Percentiles rank a stretch among this genome's conserved stretches.
These are phyloP conservation scores for Picochlorum sp. DNA, from an alignment of 139 green algal species.

Conservation along the genomic window DNA sequence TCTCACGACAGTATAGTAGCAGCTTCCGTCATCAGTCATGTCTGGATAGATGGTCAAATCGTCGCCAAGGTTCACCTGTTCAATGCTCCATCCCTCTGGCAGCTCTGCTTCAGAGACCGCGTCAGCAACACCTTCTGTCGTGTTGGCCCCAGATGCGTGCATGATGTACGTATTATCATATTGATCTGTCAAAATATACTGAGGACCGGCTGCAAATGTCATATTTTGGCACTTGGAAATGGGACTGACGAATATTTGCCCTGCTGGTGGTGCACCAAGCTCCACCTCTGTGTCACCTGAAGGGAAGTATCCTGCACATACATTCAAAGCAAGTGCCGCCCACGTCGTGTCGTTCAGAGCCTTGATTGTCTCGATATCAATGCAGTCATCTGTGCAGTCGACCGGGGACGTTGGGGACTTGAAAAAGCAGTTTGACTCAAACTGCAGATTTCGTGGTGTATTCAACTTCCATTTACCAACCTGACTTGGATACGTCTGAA, in stretches of 20 bases:
- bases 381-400: constrained; percentile 1
- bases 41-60: constrained; percentile 11
- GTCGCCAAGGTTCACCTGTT: neutral
- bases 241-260: neutral
- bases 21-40: constrained; percentile 2
- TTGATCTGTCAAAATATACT: constrained; percentile 7
- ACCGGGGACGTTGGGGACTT: neutral
- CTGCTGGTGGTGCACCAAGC: neutral
- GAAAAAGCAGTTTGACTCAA: constrained; percentile 13
- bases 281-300: neutral
- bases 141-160: constrained; percentile 10
- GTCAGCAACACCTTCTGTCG: constrained; percentile 2
- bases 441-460: constrained; percentile 10
- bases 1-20: constrained; percentile 10
- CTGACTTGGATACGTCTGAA: constrained; percentile 6
- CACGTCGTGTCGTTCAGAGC: constrained; percentile 8
- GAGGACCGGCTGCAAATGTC: neutral
- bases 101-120: neutral
- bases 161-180: constrained; percentile 12
- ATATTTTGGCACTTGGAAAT: constrained; percentile 15
- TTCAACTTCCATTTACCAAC: constrained; percentile 3
- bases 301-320: constrained; percentile 3
- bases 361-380: neutral
- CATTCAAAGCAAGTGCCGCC: neutral
- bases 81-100: constrained; percentile 6